Base-by-base conservation (phyloP, 208 protist species). In the Crithidia bombi region DNA sequence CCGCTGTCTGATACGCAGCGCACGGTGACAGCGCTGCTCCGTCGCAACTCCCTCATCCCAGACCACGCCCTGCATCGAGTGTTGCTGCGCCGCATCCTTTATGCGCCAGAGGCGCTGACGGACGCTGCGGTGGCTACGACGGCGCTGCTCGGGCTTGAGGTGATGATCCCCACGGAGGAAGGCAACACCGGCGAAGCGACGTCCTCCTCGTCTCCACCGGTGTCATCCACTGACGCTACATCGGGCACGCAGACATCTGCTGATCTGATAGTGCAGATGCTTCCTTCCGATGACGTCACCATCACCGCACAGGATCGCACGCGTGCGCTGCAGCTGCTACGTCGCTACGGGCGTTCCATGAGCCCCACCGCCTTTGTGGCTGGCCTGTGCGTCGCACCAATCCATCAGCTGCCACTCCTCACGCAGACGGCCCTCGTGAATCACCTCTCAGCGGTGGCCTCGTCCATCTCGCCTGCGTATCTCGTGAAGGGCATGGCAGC, bases 391-490 rank as follows among this genome's bases (percentile, higher is more conserved):
- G 81, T 71, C 4, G 52, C 67, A 6, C 79, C 79, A 14, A 73
- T 95, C 12, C 44, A 66, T 19, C 39, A 76, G 57, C 80, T 95
- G 0, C 81, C 90, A 2, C 71, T 63, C 41, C 30, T 59, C 12
- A 44, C 77, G 57, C 84, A 91, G 79, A 52, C 75, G n/a, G 54
- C 63, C 3, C 51, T 95, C 4, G 62, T 95, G 43, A 73, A 85
- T 26, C 83, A 95, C 73, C 79, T 92, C 65, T 85, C 86, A n/a
- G 65, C 81, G 28, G 71, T 89, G 54, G 78, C 79, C 66, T 78
- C 78, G 5, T 77, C 81, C 4, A 49, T 91, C n/a, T 50, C 75
- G 4, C 85, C 89, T 19, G 15, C 58, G 17, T 89, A 78, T 75
- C 55, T 90, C 5, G 82, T 78, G 12, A 65, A 69, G 25, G 86